These are phyloP conservation scores for Clathrus columnatus DNA, from an alignment of 768 basidiomycete species.

Conservation along the genomic window DNA sequence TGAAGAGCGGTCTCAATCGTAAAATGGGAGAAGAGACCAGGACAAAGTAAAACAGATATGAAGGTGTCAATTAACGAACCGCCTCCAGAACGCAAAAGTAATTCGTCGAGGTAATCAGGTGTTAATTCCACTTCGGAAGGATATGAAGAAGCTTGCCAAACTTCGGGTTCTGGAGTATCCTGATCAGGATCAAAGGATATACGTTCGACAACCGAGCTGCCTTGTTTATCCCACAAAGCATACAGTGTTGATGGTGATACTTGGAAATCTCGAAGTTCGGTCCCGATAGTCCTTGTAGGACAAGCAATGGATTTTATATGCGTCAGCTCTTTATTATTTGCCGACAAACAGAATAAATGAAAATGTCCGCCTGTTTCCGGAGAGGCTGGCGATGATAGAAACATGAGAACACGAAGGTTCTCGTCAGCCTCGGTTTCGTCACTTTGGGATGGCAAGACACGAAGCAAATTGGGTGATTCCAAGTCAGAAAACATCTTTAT, in stretches of 20 bases:
- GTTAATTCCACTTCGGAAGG: conserved; percentile 70
- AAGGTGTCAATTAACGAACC: conserved; percentile 68
- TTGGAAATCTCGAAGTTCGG: conserved; percentile 70
- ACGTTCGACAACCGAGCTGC: conserved; percentile 59
- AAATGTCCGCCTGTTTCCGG: conserved; percentile 73
- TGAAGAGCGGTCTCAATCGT: conserved; percentile 77
- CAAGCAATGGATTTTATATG: conserved; percentile 52
- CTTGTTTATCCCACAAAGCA: conserved; percentile 75
- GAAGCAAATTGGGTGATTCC: conserved; percentile 56
- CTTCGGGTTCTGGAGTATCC: conserved; percentile 14
- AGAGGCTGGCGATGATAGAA: conserved; percentile 60
- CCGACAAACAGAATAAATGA: conserved; percentile 40
- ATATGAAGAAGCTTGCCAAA: conserved; percentile 52
- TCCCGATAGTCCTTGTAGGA: conserved; percentile 51
- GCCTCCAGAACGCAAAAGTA: conserved; percentile 53
- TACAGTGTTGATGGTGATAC: conserved; percentile 44
- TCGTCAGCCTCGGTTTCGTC: conserved; percentile 30
- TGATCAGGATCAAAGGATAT: conserved; percentile 36
- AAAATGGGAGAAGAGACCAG: conserved; percentile 77
- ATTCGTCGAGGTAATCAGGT: conserved; percentile 82
- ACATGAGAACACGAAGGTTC: conserved; percentile 56
- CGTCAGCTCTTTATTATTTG: conserved; percentile 20
- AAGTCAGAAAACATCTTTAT: conserved; percentile 41
- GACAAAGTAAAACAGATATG: conserved; percentile 73
- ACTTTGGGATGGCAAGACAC: conserved; percentile 41